Evolutionary conservation across 352 stramenopile species (phyloP), one percentile per base, ranked within the genome.

Genomic region (Phytophthora crassamura): DNA sequence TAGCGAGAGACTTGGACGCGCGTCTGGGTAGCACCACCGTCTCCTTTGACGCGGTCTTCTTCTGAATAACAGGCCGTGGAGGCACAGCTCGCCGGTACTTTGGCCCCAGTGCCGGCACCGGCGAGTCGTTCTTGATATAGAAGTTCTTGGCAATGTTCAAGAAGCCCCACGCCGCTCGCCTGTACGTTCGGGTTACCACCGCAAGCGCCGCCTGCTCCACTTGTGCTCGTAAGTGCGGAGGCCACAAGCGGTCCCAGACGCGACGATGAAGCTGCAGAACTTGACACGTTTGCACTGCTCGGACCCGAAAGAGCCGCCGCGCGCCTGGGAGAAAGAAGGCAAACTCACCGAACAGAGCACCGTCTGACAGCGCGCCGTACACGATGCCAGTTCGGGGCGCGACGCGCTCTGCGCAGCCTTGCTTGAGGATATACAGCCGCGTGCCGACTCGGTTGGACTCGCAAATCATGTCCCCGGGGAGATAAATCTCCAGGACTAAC

Each of bases 141-240:
- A 92, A 80, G 35, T 90, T 89, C 57, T 89, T 93, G 5, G 72
- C 65, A 42, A 93, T 87, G 57, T 78, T 87, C 39, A 86, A 60
- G 38, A 76, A 90, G 0, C 58, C 60, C 34, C 60, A 74, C 0
- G 77, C 60, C 3, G 48, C 77, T 7, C 62, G 50, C 2, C 54
- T 36, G 46, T 93, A 90, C 35, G 74, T 79, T 7, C 33, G 51
- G 25, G 67, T 61, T 9, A 91, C 54, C 8, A 78, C 33, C 38
- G 73, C 45, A 8, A 88, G 39, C 8, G 90, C 51, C 6, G 50
- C n/a, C 0, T 64, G 40, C 42, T 93, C 82, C 15, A 93, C 64
- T 30, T 78, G 49, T 2, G 15, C 14, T 7, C 82, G 80, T 0
- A 84, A 15, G 4, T 30, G 33, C 2, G 58, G 49, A 3, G 84